Conservation (phyloP, 345 rosid genomes). For the Mangifera indica region DNA sequence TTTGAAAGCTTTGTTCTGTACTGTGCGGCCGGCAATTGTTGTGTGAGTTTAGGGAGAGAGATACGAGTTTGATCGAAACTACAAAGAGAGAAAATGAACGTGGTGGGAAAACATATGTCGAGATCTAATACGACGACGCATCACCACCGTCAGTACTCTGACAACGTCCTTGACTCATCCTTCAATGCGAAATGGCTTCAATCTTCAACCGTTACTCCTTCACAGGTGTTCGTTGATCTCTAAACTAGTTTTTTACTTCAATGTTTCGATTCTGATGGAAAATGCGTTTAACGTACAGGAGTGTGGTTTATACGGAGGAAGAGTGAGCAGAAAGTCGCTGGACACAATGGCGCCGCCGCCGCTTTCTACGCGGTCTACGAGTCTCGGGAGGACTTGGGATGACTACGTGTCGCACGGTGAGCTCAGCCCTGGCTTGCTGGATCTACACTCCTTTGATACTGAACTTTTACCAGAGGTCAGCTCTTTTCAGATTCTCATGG, state of each 20-base stretch:
- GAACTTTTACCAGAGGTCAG: conserved; percentile 49
- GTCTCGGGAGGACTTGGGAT: conserved; percentile 39
- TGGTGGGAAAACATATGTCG: conserved; percentile 42
- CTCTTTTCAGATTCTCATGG: background rate
- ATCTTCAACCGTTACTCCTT: conserved; percentile 25
- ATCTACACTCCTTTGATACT: conserved; percentile 59
- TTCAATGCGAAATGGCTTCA: conserved; percentile 42
- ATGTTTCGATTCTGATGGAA: background rate
- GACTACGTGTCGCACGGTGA: conserved; percentile 34
- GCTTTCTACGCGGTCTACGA: conserved; percentile 42
- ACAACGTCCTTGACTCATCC: conserved; percentile 41
- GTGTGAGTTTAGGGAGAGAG: background rate
- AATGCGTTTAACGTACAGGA: conserved; percentile 30
- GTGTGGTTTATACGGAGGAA: conserved; percentile 27
- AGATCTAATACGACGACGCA: conserved; percentile 43
- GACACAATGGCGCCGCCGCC: conserved; percentile 31
- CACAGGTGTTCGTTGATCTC: conserved; percentile 22
- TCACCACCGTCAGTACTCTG: conserved; percentile 54
- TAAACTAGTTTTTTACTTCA: background rate
- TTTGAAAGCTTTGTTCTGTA: background rate
- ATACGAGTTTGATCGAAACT: background rate
- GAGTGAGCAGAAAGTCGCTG: conserved; percentile 31
- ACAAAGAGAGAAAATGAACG: conserved; percentile 28
- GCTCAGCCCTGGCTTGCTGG: conserved; percentile 53
- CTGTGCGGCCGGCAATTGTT: conserved; percentile 9